Conservation (phyloP, 2,329 filamentous ascomycete genomes). For the Chaetomium olivaceum region DNA sequence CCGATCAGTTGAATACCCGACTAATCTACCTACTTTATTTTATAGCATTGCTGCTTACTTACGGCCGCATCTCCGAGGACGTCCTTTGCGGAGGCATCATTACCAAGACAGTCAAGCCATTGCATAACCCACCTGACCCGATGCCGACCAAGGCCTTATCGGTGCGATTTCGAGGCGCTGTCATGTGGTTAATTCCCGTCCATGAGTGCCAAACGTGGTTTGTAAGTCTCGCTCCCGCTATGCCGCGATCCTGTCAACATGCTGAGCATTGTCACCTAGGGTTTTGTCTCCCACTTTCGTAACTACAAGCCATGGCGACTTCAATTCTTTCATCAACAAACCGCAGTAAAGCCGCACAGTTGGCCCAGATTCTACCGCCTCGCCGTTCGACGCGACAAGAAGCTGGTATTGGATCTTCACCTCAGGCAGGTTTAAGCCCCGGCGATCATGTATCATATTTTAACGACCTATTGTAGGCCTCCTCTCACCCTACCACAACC, state of each 20-base stretch:
- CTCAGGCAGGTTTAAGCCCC: conserved; percentile 16
- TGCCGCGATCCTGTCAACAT: background rate
- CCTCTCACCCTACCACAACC: background rate
- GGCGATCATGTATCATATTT: background rate
- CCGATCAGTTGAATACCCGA: conserved; percentile 44
- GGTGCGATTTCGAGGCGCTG: conserved; percentile 39
- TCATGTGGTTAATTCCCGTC: conserved; percentile 43
- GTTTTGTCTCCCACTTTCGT: conserved; percentile 45
- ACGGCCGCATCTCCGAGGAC: conserved; percentile 41
- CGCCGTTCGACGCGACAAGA: conserved; percentile 27
- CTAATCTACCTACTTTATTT: background rate
- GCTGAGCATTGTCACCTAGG: conserved; percentile 26
- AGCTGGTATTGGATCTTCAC: conserved; percentile 29
- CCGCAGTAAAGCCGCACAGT: conserved; percentile 24
- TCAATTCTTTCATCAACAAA: conserved; percentile 37
- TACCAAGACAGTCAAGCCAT: conserved; percentile 37
- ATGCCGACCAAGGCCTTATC: conserved; percentile 36
- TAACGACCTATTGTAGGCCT: background rate
- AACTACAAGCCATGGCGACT: conserved; percentile 45
- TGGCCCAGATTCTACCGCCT: conserved; percentile 34
- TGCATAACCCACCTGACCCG: conserved; percentile 24
- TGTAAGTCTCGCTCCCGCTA: conserved; percentile 33
- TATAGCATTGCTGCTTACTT: conserved; percentile 44
- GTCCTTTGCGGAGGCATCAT: conserved; percentile 40
- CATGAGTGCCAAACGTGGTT: conserved; percentile 49